Percentiles rank a stretch among this genome's conserved stretches.
Evolutionary conservation across 805 yeast genomes (phyloP).

Genomic region (Metschnikowia reukaufii): DNA sequence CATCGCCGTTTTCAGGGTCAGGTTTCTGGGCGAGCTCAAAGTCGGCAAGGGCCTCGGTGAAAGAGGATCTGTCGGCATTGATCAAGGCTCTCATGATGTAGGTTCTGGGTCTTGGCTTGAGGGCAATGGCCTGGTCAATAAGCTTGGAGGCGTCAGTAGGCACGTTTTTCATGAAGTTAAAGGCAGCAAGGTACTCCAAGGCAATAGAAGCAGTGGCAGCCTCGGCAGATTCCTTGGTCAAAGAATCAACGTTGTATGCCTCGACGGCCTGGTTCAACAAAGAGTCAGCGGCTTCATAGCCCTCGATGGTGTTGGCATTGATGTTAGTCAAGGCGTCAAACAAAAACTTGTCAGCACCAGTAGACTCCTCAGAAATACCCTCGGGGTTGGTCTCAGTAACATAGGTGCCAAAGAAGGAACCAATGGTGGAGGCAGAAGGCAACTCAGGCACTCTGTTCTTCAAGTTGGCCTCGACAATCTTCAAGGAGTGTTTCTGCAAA

Average conservation of each 20-base stretch:
- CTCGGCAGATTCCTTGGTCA: slow-evolving; percentile 35
- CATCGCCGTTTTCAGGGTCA: slow-evolving; percentile 73
- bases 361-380: slow-evolving; percentile 49
- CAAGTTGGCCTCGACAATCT: slow-evolving; percentile 62
- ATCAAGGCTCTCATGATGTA: slow-evolving; percentile 80
- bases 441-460: slow-evolving; percentile 52
- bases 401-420: slow-evolving; percentile 89
- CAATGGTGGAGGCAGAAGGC: slow-evolving; percentile 81
- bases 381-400: slow-evolving; percentile 53
- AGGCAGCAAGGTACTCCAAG: slow-evolving; percentile 78
- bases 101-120: slow-evolving; percentile 77
- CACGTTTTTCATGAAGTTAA: slow-evolving; percentile 78
- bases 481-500: slow-evolving; percentile 75
- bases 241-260: slow-evolving; percentile 38
- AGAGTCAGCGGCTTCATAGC: slow-evolving; percentile 62
- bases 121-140: slow-evolving; percentile 62
- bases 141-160: slow-evolving; percentile 61
- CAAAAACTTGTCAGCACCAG: slow-evolving; percentile 64
- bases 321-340: slow-evolving; percentile 63
- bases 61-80: slow-evolving; percentile 73
- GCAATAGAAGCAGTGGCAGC: slow-evolving; percentile 62
- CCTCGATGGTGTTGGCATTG: slow-evolving; percentile 50
- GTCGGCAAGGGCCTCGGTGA: slow-evolving; percentile 57
- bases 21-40: slow-evolving; percentile 70
- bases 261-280: slow-evolving; percentile 59